phyloP scores from a whole-genome alignment of 257 asterid genomes.

The Sherardia arvensis region DNA sequence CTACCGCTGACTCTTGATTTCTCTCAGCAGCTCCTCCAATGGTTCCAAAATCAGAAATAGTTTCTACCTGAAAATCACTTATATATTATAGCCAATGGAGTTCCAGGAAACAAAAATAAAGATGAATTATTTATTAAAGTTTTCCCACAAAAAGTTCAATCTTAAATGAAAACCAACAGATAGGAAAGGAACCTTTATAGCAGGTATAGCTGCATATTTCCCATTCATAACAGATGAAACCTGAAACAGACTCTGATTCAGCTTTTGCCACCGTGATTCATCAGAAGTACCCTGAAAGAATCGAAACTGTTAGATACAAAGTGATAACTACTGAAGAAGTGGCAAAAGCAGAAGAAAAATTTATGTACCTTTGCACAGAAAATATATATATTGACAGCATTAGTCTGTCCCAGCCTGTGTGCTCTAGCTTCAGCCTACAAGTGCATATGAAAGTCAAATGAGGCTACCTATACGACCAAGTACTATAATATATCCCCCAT shows the following conservation, averaged over 20 bases:
- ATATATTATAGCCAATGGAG: neutral
- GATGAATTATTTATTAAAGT: too few relatives aligned
- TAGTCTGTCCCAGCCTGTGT: constrained; percentile 89
- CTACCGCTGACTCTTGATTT: constrained; percentile 17
- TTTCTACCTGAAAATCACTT: constrained; percentile 48
- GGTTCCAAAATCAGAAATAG: constrained; percentile 42
- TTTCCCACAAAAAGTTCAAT: neutral
- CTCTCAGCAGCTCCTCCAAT: constrained; percentile 28
- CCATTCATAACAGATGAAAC: constrained; percentile 86
- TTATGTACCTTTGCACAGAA: constrained; percentile 78
- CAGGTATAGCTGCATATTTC: constrained; percentile 54
- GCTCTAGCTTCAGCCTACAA: constrained; percentile 96
- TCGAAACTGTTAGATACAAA: constrained; percentile 1
- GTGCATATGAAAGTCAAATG: constrained; percentile 13
- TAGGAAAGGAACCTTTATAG: constrained; percentile 52
- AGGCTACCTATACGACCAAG: neutral
- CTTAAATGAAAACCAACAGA: neutral
- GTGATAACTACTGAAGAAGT: neutral
- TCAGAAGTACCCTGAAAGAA: constrained; percentile 72
- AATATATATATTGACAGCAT: constrained; percentile 73
- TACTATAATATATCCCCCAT: neutral
- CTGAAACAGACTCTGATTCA: constrained; percentile 66
- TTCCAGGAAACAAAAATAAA: neutral
- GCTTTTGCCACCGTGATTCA: constrained; percentile 71
- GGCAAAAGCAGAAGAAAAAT: constrained; percentile 6